These are phyloP conservation scores for Salvia miltiorrhiza DNA, from an alignment of 257 asterid species.

Conservation along the genomic window DNA sequence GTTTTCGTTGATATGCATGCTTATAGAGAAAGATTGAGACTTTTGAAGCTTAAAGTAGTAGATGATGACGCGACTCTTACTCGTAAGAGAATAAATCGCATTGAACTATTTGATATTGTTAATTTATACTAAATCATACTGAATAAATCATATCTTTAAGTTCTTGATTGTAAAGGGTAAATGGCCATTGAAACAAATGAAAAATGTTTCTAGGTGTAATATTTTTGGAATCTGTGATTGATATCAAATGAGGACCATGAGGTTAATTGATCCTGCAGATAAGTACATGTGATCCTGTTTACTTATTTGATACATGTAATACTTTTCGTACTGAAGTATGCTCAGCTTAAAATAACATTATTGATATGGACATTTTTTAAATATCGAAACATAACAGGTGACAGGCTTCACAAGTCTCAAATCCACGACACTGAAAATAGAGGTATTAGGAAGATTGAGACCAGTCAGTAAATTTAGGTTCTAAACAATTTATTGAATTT, in stretches of 20 bases:
- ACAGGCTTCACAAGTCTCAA: neutral
- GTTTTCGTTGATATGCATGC: neutral
- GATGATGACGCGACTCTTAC: neutral
- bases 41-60: constrained; percentile 13
- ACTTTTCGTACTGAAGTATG: too few relatives aligned
- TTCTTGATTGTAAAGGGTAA: neutral
- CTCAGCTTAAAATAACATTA: neutral
- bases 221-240: neutral
- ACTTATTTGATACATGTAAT: too few relatives aligned
- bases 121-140: neutral
- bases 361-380: too few relatives aligned
- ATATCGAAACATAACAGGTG: neutral
- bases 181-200: neutral
- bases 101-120: neutral
- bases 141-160: neutral
- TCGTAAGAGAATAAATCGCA: neutral
- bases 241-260: neutral
- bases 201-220: neutral
- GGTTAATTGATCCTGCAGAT: neutral
- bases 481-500: neutral
- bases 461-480: neutral
- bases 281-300: neutral
- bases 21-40: neutral
- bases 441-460: neutral
- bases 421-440: neutral